Evolutionary conservation across 2,329 filamentous ascomycete species (phyloP), one percentile per base, ranked within the genome.

Genomic region (Aureobasidium vineae): DNA sequence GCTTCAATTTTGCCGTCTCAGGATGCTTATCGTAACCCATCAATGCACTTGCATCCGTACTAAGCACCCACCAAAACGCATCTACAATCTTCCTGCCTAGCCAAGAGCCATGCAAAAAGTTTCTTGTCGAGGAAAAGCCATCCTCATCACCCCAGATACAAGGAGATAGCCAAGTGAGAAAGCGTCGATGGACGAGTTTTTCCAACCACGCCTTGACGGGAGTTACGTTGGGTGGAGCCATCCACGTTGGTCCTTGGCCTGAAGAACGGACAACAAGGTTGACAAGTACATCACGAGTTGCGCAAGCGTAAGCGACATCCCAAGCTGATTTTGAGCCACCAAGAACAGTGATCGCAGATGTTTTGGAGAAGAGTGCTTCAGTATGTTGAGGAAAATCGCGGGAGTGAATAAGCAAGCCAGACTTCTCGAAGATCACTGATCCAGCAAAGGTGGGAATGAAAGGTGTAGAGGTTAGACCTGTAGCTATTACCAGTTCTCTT

Each of bases 141-240:
- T 87, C 87, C 1, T 82, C 83, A 1, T 81, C 79, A 5, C 87
- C 88, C 87, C 88, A 93, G 16, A 89, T 83, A 73, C 89, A 92
- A 0, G 90, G 90, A 61, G 85, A 88, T 75, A 93, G 86, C 86
- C 88, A 92, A 1, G 86, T 89, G 63, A 92, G 77, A 69, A 90
- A 82, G 0, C 90, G 86, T 0, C 85, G 88, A 38, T 84, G 83
- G 4, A 88, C 82, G 5, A 92, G 81, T 71, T 88, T 86, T 75
- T 92, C 89, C 0, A 91, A 77, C 82, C 85, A 86, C 67, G 82
- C 83, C 74, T 88, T 88, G n/a, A 90, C 73, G 0, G 88, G 87
- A 1, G 88, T 90, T 19, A 90, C 86, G 65, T 85, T 86, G 1
- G 84, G 76, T 1, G 85, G 84, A 0, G 84, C 76, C 75, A 89